phyloP scores from a whole-genome alignment of 1,284 basidiomycete species.

The Moniliophthora roreri region DNA sequence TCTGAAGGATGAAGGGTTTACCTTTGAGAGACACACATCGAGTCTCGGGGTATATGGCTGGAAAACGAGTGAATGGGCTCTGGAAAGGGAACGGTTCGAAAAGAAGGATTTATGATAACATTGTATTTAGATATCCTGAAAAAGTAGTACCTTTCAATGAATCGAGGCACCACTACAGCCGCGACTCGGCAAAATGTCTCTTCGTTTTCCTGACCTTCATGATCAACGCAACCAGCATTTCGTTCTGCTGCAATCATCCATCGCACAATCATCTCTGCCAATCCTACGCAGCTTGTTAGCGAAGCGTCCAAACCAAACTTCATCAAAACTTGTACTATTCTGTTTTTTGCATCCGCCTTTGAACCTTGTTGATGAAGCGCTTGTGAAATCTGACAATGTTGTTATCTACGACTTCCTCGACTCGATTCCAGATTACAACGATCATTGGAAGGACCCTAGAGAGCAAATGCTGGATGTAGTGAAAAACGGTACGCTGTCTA shows the following conservation, averaged over 20 bases:
- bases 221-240: slow-evolving; percentile 44
- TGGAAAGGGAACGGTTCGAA: slow-evolving; percentile 45
- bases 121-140: no score
- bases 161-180: no score
- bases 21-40: slow-evolving; percentile 37
- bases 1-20: slow-evolving; percentile 53
- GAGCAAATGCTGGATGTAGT: slow-evolving; percentile 41
- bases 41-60: slow-evolving; percentile 54
- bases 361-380: slow-evolving; percentile 31
- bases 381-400: slow-evolving; percentile 26
- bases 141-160: no score
- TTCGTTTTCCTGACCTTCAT: slow-evolving; percentile 35
- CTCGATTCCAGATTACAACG: slow-evolving; percentile 54
- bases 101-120: no score
- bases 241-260: slow-evolving; percentile 64
- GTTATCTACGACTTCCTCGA: slow-evolving; percentile 52
- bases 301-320: slow-evolving; percentile 19
- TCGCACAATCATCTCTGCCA: slow-evolving; percentile 61
- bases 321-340: slow-evolving; percentile 48
- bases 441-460: slow-evolving; percentile 30
- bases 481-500: slow-evolving; percentile 39
- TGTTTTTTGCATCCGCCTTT: slow-evolving; percentile 59
- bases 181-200: slow-evolving; percentile 16
- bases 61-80: slow-evolving; percentile 41
- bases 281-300: slow-evolving; percentile 46